These are phyloP conservation scores for Nicotiana paniculata DNA, from an alignment of 257 asterid genomes.

Conservation along the genomic window DNA sequence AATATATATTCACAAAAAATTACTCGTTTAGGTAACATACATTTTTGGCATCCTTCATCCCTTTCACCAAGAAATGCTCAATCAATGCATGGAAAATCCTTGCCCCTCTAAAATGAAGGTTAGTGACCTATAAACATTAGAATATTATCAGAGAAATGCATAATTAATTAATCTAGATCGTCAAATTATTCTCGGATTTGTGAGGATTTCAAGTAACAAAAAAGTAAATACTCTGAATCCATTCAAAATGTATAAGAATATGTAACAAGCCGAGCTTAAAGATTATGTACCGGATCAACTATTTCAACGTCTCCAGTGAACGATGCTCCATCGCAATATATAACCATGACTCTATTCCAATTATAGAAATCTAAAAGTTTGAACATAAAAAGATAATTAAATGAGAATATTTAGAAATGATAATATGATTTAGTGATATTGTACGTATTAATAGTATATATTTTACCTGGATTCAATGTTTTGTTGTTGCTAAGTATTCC, in stretches of 20 bases:
- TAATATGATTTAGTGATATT: neutral
- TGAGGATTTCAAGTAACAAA: neutral
- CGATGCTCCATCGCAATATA: constrained; percentile 94
- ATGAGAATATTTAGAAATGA: neutral
- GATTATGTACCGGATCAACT: neutral
- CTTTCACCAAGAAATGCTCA: neutral
- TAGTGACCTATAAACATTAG: neutral
- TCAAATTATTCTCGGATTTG: neutral
- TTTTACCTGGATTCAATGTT: constrained; percentile 9
- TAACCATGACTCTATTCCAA: constrained; percentile 90
- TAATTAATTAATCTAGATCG: neutral
- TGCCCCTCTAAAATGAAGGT: constrained; percentile 1
- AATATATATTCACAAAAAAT: no score
- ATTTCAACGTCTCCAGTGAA: constrained; percentile 75
- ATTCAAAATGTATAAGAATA: neutral
- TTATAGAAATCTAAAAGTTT: constrained; percentile 64
- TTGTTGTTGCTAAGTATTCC: neutral
- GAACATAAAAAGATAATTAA: neutral
- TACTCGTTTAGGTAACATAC: neutral
- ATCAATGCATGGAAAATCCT: constrained; percentile 5
- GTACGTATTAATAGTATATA: neutral
- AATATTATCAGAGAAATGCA: neutral
- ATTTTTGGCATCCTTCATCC: constrained; percentile 14
- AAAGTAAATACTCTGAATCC: neutral
- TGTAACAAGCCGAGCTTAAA: neutral